Percentiles rank a stretch among this genome's conserved stretches.
Evolutionary conservation across 2,329 filamentous ascomycete genomes (phyloP).

Genomic region (Calonectria crousiana): DNA sequence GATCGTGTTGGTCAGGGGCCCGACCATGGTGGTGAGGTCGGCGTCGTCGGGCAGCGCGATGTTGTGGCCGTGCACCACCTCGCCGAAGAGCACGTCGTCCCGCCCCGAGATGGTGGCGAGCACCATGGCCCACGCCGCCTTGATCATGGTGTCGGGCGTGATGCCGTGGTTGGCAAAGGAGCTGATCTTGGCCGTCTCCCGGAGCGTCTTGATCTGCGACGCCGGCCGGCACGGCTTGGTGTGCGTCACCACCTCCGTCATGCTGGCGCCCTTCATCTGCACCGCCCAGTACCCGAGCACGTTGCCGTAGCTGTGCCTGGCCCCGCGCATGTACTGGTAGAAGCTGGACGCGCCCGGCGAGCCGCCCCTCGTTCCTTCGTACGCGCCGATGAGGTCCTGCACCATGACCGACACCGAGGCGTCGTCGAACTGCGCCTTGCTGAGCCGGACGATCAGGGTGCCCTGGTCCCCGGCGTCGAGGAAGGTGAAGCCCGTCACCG

Average conservation of each 20-base stretch:
- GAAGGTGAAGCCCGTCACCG: slow-evolving; percentile 64
- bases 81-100: slow-evolving; percentile 68
- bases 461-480: slow-evolving; percentile 62
- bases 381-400: slow-evolving; percentile 62
- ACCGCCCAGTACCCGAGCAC: slow-evolving; percentile 60
- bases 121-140: slow-evolving; percentile 69
- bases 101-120: slow-evolving; percentile 62
- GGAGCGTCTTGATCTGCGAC: slow-evolving; percentile 54
- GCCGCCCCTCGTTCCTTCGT: slow-evolving; percentile 50
- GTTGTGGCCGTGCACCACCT: slow-evolving; percentile 63
- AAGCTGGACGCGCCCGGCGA: slow-evolving; percentile 56
- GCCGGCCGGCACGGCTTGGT: slow-evolving; percentile 55
- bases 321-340: slow-evolving; percentile 60
- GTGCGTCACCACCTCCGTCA: slow-evolving; percentile 61
- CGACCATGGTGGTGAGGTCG: slow-evolving; percentile 67
- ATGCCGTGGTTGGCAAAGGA: slow-evolving; percentile 58
- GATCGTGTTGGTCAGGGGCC: slow-evolving; percentile 60
- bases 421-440: slow-evolving; percentile 63
- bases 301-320: slow-evolving; percentile 51
- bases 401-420: slow-evolving; percentile 59
- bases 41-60: slow-evolving; percentile 58
- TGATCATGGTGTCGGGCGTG: slow-evolving; percentile 65
- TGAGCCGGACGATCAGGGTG: slow-evolving; percentile 60
- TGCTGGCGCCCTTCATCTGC: slow-evolving; percentile 58
- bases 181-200: slow-evolving; percentile 54